Percentiles rank a stretch among this genome's conserved stretches.
Evolutionary conservation across 2,329 filamentous ascomycete species (phyloP).

Genomic region (Verticillium tricorpus): DNA sequence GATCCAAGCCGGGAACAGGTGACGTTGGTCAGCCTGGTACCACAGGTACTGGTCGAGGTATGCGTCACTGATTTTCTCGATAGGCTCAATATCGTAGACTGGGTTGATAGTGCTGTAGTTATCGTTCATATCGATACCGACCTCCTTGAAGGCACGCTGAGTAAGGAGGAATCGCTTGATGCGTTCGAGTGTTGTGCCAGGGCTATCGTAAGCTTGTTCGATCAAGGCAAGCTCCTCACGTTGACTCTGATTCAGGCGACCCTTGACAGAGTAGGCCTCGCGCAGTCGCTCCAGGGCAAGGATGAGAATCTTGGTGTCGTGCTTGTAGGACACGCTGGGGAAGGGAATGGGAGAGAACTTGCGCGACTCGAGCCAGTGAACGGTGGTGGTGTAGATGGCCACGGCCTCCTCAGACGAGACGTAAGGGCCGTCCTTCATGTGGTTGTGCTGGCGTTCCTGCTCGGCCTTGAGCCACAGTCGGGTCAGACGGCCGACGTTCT

Average conservation of each 20-base stretch:
- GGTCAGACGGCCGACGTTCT: slow-evolving; percentile 92
- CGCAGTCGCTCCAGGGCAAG: slow-evolving; percentile 87
- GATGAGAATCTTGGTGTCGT: slow-evolving; percentile 98
- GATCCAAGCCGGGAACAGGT: slow-evolving; percentile 97
- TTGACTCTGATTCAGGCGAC: slow-evolving; percentile 92
- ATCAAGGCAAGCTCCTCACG: slow-evolving; percentile 95
- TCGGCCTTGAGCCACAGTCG: slow-evolving; percentile 96
- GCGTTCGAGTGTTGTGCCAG: slow-evolving; percentile 88
- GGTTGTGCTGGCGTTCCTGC: slow-evolving; percentile 97
- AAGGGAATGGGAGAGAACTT: slow-evolving; percentile 99
- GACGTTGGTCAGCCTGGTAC: slow-evolving; percentile 97
- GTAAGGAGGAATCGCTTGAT: slow-evolving; percentile 98
- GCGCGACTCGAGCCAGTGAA: slow-evolving; percentile 96
- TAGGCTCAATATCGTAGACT: slow-evolving; percentile 97
- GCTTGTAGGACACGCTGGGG: slow-evolving; percentile 98
- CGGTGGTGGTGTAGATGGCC: slow-evolving; percentile 96
- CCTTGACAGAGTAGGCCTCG: slow-evolving; percentile 97
- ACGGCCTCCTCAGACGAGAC: slow-evolving; percentile 98
- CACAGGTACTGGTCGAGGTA: slow-evolving; percentile 98
- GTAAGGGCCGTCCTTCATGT: slow-evolving; percentile 98
- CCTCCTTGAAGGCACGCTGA: slow-evolving; percentile 97
- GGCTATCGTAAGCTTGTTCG: slow-evolving; percentile 96
- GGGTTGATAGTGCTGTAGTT: slow-evolving; percentile 99
- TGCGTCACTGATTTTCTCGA: slow-evolving; percentile 98
- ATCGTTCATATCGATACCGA: slow-evolving; percentile 99